phyloP scores from a whole-genome alignment of 176 grass and related monocot genomes.

The Eremochloa ophiuroides region DNA sequence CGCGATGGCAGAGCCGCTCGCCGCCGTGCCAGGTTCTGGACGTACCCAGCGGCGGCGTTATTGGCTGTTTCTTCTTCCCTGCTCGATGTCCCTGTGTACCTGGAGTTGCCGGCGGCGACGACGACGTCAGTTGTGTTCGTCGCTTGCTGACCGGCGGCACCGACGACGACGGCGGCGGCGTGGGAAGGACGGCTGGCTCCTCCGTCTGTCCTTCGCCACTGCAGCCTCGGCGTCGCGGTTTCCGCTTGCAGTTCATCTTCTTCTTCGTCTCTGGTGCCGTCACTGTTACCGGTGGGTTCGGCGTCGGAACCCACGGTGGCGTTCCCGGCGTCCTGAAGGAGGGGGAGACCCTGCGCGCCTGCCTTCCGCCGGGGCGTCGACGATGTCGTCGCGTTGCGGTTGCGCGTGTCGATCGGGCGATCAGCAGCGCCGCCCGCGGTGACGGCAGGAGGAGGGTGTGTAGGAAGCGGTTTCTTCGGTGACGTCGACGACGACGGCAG shows the following conservation, averaged over 20 bases:
- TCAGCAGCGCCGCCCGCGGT: neutral
- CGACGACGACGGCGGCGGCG: neutral
- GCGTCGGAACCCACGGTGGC: neutral
- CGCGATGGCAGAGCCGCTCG: neutral
- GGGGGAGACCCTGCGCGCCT: neutral
- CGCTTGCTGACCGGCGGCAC: neutral
- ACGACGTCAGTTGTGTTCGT: neutral
- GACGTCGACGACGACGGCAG: neutral
- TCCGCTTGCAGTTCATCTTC: neutral
- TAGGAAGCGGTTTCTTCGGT: neutral
- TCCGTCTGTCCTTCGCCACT: neutral
- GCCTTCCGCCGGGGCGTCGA: neutral
- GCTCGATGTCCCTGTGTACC: neutral
- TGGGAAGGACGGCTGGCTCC: neutral
- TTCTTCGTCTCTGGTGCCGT: constrained; percentile 5
- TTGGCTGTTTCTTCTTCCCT: neutral
- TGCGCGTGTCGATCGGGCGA: neutral
- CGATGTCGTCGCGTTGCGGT: no score
- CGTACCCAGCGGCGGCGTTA: neutral
- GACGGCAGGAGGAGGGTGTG: neutral
- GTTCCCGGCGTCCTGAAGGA: neutral
- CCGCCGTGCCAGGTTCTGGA: neutral
- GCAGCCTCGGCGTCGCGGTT: neutral
- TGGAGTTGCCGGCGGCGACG: neutral
- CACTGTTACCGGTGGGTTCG: constrained; percentile 2